Evolutionary conservation across 2,329 filamentous ascomycete species (phyloP).

Genomic region (Fusarium agapanthi): DNA sequence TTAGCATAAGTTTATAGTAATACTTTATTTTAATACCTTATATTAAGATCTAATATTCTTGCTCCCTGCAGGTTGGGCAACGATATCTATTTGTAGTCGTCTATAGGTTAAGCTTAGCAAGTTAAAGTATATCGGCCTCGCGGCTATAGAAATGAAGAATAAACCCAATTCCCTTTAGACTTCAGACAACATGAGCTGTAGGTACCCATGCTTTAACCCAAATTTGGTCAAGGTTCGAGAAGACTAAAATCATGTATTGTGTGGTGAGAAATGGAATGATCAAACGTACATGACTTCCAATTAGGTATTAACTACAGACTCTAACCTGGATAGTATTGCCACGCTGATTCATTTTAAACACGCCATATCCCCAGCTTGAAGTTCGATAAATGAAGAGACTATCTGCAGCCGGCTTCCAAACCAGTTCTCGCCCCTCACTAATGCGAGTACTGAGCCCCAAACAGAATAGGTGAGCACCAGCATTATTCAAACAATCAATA

Average conservation of each 20-base stretch:
- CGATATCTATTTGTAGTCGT: no score
- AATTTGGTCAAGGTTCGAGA: background rate
- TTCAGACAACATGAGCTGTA: fast-evolving
- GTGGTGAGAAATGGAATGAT: background rate
- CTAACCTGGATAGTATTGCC: fast-evolving
- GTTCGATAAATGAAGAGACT: background rate
- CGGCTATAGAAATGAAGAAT: background rate
- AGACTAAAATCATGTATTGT: fast-evolving
- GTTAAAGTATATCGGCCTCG: background rate
- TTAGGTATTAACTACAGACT: fast-evolving
- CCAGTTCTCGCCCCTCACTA: background rate
- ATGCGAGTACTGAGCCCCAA: background rate
- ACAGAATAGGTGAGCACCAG: background rate
- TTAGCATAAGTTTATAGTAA: background rate
- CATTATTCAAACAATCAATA: background rate
- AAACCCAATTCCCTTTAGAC: no score
- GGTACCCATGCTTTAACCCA: fast-evolving
- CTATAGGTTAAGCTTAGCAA: background rate
- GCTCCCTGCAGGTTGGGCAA: no score
- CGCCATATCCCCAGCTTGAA: fast-evolving
- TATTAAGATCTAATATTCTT: background rate
- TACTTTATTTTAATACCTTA: background rate
- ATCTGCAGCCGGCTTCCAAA: background rate
- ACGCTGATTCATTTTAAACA: fast-evolving
- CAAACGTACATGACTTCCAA: fast-evolving